Base-by-base conservation (phyloP, 176 grass and related monocot species). In the Phoenix dactylifera region DNA sequence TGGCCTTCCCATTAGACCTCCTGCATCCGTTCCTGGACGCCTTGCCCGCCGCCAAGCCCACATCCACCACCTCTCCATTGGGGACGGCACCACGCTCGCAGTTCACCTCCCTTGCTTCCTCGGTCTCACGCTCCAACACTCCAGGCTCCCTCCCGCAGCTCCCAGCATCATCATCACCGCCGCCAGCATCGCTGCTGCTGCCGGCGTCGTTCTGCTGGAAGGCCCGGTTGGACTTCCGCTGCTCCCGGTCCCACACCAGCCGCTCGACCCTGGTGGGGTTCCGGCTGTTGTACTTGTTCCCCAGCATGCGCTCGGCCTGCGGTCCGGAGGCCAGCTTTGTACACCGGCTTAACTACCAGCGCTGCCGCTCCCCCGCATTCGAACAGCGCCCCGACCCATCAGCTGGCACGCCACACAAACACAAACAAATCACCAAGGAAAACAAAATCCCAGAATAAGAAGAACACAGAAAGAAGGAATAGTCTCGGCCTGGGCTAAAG, bases 261-360 rank as follows among this genome's bases (percentile, higher is more conserved):
- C 79, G 55, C 67, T 77, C 79, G 16, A 82, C 67, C 62, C 79
- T 50, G 22, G 79, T 60, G 4, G 59, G 54, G 72, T 62, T 82
- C 29, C 62, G 15, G 62, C 39, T 7, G 26, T 30, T 71, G 55
- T 77, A 76, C 62, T 72, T 81, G 29, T 55, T 59, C 7, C 53
- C 77, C 26, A 64, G 69, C 66, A 67, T 72, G 79, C 24, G 65
- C 52, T 68, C 65, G 26, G 30, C 52, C 9, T 52, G 26, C 52
- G 28, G 53, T 28, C 52, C 17, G 26, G 65, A 55, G 18, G 53
- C 52, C 52, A 52, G 18, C 53, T 39, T 68, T 52, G 55, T 68
- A 39, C 24, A 39, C 17, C 18, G 35, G 35, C 35, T 44, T 44
- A 44, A 44, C 35, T 44, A 44, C 28, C 52, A 28, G 55, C n/a